Evolutionary conservation across 495 filamentous ascomycete genomes (phyloP), one percentile per base, ranked within the genome.

Genomic region (Aspergillus asperescens): DNA sequence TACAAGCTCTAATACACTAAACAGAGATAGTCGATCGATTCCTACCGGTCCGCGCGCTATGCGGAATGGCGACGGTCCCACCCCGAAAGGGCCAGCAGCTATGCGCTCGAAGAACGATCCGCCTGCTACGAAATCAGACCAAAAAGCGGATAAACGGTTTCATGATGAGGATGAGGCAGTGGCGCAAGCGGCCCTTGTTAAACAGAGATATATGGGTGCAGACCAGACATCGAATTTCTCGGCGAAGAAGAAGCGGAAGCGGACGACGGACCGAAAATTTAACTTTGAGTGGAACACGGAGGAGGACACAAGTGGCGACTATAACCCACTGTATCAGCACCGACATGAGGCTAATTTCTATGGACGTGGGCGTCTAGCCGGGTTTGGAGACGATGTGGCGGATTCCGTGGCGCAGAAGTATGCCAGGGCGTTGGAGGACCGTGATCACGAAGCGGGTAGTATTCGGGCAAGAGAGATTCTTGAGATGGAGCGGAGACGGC

Each of bases 211-310:
- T 62, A 95, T 98, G 90, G 93, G 93, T 6, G 84, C 87, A 9
- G 89, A 95, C 42, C 81, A 87, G 54, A 84, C 84, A 41, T 94
- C 88, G 3, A 96, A 83, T 24, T 95, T 96, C 63, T 94, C 90
- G 0, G 90, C 89, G 7, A 94, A 95, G 77, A 97, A 97, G 78
- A 98, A 97, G 75, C 81, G 92, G 42, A 85, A 86, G 67, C 79
- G 94, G 55, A 95, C 91, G 1, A 90, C 89, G 8, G 92, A 96
- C 65, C 88, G 91, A 70, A 96, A 97, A 63, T 98, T 98, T 77
- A 98, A 96, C 62, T 97, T 99, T 58, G 93, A 97, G 66, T 99
- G 93, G 93, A 95, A 95, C 58, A 77, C 81, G 2, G 90, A 96
- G 60, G 93, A 99, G 60, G 93, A 99, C 66, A 99, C 93, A 12